Evolutionary conservation across 192 early-diverging fungal species (phyloP), one percentile per base, ranked within the genome.

Genomic region (Coemansia sp.): DNA sequence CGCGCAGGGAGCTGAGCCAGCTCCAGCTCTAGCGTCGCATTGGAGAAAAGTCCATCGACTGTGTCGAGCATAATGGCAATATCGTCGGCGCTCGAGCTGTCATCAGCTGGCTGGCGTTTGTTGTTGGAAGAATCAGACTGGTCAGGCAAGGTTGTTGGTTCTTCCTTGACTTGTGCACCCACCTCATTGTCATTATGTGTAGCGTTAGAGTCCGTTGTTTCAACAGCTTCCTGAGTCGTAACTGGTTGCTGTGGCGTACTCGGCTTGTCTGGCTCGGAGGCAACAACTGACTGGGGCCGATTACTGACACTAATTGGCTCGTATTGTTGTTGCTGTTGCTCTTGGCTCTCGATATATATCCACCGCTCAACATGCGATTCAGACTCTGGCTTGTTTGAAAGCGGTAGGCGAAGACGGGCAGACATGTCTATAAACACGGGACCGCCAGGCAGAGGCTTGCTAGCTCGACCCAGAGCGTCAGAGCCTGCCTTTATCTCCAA

Each of bases 11-110:
- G 69, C 55, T 69, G 78, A 29, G 58, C 29, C 49, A 81, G 59
- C 67, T 81, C 78, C 41, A 81, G 55, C 70, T 81, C 78, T 30
- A 81, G 64, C 34, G 71, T 70, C 0, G 78, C 78, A 34, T 81
- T 81, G 6, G 78, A 81, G 10, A 75, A 44, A n/a, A 68, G 12
- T 0, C 35, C 67, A 12, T 81, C 78, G 45, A 81, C 53, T 0
- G 53, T 27, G 38, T 81, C 73, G 59, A 81, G 44, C 52, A 69
- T 69, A 18, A 34, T 53, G 0, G 70, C 69, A 10, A 81, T 71
- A 2, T 75, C 73, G 15, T 75, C 73, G 50, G 62, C 30, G 18
- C 27, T 45, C 4, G 44, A 2, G 13, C 52, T 49, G 13, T 13
- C n/a, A 18, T 20, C 22, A n/a, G 37, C 10, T 38, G 37, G 49